phyloP scores from a whole-genome alignment of 495 filamentous ascomycete genomes.

The Penicillium canariense region DNA sequence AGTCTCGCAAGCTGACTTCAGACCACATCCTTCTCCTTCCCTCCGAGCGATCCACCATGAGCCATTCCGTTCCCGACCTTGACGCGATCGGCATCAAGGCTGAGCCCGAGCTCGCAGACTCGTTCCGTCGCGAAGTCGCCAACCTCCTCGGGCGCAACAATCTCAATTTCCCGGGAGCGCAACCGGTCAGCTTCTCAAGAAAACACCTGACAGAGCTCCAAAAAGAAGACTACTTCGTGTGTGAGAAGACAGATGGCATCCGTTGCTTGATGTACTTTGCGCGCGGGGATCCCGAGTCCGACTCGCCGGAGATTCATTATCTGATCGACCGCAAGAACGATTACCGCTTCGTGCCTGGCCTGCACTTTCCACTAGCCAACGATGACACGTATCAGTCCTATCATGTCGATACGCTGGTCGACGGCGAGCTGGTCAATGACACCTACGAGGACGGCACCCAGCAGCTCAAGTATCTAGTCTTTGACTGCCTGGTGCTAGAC shows the following conservation, averaged over 20 bases:
- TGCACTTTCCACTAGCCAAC: conserved; percentile 76
- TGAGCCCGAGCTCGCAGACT: conserved; percentile 52
- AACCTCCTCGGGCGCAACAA: conserved; percentile 65
- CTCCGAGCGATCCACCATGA: conserved; percentile 27
- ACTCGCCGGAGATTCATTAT: conserved; percentile 62
- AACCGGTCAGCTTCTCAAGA: conserved; percentile 86
- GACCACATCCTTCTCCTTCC: not conserved
- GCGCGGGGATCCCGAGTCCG: conserved; percentile 44
- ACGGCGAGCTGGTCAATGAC: conserved; percentile 91
- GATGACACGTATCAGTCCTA: conserved; percentile 58
- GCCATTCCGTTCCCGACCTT: conserved; percentile 47
- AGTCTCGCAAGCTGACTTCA: not conserved
- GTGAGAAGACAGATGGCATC: conserved; percentile 97
- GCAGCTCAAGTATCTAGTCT: conserved; percentile 81
- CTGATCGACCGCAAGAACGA: conserved; percentile 97
- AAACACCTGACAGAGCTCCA: conserved; percentile 76
- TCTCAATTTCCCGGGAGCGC: conserved; percentile 80
- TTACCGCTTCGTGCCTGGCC: conserved; percentile 74
- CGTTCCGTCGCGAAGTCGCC: conserved; percentile 73
- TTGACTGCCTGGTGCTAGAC: conserved; percentile 87
- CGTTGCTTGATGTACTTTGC: conserved; percentile 91
- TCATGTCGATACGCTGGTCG: conserved; percentile 79
- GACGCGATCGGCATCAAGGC: conserved; percentile 60
- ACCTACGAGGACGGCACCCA: conserved; percentile 55
- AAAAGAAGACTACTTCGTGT: conserved; percentile 87